These are phyloP conservation scores for Linnemannia exigua DNA, from an alignment of 192 early-diverging fungal species.

Conservation along the genomic window DNA sequence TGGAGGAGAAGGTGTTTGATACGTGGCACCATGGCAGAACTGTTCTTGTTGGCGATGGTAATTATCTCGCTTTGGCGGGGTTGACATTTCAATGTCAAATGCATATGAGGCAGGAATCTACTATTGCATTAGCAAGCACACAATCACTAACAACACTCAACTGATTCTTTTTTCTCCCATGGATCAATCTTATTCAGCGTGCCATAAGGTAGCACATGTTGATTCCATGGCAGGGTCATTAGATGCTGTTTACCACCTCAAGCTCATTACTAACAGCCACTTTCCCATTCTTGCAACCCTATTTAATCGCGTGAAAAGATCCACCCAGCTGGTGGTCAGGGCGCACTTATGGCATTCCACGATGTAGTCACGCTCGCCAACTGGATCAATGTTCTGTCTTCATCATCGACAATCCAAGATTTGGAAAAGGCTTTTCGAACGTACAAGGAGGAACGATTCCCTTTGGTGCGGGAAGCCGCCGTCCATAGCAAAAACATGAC, in stretches of 20 bases:
- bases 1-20: constrained; percentile 45
- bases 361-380: constrained; percentile 34
- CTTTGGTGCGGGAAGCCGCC: not conserved
- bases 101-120: not conserved
- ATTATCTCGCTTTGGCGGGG: not conserved
- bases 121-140: not conserved
- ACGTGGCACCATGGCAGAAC: constrained; percentile 36
- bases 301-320: not conserved
- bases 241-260: not conserved
- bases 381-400: constrained; percentile 21
- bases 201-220: not conserved
- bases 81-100: not conserved
- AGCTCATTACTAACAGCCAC: not conserved
- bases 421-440: constrained; percentile 12
- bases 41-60: constrained; percentile 41
- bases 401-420: not conserved
- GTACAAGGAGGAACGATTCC: constrained; percentile 18
- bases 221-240: not conserved
- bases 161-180: not conserved
- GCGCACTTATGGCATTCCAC: constrained; percentile 18
- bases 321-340: constrained; percentile 2
- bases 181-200: not conserved
- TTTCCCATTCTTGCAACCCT: not conserved
- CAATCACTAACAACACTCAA: too few species aligned
- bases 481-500: not conserved